These are phyloP conservation scores for Pulicaria dysenterica DNA, from an alignment of 129 eudicot species.

Conservation along the genomic window DNA sequence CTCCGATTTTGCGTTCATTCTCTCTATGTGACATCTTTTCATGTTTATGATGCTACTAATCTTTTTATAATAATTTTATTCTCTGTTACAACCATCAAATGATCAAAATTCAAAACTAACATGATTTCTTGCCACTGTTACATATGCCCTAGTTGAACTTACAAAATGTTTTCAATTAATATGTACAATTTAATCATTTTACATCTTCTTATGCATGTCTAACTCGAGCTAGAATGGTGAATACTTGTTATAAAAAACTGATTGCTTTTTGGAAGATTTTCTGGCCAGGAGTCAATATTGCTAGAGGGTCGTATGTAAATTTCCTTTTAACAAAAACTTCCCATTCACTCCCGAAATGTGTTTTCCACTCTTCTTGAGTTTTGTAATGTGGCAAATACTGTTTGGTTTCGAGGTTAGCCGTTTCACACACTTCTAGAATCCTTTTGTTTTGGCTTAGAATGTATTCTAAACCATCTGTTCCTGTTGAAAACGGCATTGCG, in stretches of 20 bases:
- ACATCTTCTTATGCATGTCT: constrained; percentile 11
- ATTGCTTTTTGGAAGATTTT: constrained; percentile 65
- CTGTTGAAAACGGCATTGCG: constrained; percentile 77
- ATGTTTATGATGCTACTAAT: too few species aligned
- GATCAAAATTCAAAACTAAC: constrained; percentile 1
- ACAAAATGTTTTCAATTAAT: neutral
- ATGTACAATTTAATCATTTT: constrained; percentile 31
- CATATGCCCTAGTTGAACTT: constrained; percentile 12
- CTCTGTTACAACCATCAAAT: neutral
- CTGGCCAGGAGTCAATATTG: constrained; percentile 94
- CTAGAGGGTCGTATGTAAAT: constrained; percentile 74
- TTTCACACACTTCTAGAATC: constrained; percentile 60
- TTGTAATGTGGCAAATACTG: constrained; percentile 86
- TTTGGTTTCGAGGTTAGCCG: constrained; percentile 57
- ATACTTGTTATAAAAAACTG: constrained; percentile 32
- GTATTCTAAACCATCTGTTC: constrained; percentile 68
- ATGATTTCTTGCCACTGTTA: neutral
- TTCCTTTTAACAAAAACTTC: constrained; percentile 62
- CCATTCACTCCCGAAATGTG: constrained; percentile 85
- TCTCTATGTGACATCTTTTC: too few species aligned
- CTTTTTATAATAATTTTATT: neutral
- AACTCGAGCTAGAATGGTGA: constrained; percentile 12
- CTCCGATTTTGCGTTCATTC: too few species aligned
- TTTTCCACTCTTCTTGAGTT: constrained; percentile 72
- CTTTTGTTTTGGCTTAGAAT: constrained; percentile 62